Evolutionary conservation across 2,329 filamentous ascomycete species (phyloP).

Genomic region (Ascochyta rabiei): DNA sequence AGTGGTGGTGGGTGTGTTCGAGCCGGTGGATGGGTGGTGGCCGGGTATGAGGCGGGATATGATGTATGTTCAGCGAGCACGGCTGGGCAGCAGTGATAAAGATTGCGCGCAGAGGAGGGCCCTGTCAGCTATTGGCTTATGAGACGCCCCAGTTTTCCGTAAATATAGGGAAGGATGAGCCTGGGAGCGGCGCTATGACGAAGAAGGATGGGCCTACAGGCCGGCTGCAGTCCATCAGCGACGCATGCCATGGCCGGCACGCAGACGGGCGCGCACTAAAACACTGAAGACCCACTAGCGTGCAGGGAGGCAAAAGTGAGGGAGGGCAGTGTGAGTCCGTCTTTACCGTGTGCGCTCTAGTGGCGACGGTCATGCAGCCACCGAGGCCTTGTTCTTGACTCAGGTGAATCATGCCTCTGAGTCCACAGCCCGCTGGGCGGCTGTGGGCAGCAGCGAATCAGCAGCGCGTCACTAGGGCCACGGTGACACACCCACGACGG

Average conservation of each 20-base stretch:
- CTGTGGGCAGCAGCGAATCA: conserved; percentile 31
- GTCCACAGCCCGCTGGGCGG: conserved; percentile 33
- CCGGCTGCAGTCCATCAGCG: conserved; percentile 36
- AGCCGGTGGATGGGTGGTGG: conserved; percentile 20
- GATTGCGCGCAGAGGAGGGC: conserved; percentile 23
- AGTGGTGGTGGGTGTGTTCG: conserved; percentile 25
- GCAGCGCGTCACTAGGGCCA: conserved; percentile 18
- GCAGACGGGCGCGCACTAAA: conserved; percentile 32
- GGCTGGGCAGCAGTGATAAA: conserved; percentile 47
- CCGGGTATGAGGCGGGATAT: conserved; percentile 43
- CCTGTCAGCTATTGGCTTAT: conserved; percentile 36
- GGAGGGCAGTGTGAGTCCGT: conserved; percentile 25
- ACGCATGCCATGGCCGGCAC: conserved; percentile 37
- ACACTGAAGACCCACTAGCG: conserved; percentile 31
- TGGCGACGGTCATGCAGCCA: conserved; percentile 27
- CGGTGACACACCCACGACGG: conserved; percentile 31
- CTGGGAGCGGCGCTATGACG: conserved; percentile 46
- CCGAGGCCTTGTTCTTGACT: conserved; percentile 31
- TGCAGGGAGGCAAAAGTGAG: conserved; percentile 35
- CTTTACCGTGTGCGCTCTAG: conserved; percentile 24
- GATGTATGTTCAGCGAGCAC: conserved; percentile 46
- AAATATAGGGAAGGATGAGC: conserved; percentile 48
- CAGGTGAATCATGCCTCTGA: conserved; percentile 32
- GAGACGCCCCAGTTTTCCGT: conserved; percentile 39
- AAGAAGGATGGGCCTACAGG: conserved; percentile 43